Conservation (phyloP, 805 yeast species). For the Nakazawaea populi region DNA sequence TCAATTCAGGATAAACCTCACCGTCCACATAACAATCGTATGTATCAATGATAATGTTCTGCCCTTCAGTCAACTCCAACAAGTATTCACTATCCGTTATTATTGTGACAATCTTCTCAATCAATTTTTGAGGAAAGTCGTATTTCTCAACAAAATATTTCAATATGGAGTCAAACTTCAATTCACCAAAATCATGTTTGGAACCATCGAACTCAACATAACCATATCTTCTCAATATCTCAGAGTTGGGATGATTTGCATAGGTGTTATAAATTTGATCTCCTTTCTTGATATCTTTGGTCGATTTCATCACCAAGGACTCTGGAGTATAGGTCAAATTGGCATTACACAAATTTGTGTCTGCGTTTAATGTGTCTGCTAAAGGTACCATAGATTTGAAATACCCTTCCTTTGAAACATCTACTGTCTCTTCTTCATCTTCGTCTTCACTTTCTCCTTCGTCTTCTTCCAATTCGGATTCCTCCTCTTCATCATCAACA, state of each 20-base stretch:
- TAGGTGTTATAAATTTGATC: slow-evolving; percentile 85
- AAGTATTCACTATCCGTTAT: slow-evolving; percentile 28
- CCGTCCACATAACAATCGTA: slow-evolving; percentile 59
- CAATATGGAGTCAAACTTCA: slow-evolving; percentile 40
- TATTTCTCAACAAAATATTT: slow-evolving; percentile 26
- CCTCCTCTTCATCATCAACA: slow-evolving; percentile 19
- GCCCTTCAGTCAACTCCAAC: slow-evolving; percentile 24
- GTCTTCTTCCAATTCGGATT: slow-evolving; percentile 25
- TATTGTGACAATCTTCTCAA: slow-evolving; percentile 32
- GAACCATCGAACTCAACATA: slow-evolving; percentile 75
- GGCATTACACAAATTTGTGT: slow-evolving; percentile 73
- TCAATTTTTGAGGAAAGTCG: slow-evolving; percentile 18
- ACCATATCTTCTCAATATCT: slow-evolving; percentile 84
- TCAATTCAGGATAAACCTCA: slow-evolving; percentile 54
- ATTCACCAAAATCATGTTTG: slow-evolving; percentile 75
- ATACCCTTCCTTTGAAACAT: slow-evolving; percentile 33
- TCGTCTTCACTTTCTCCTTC: slow-evolving; percentile 16
- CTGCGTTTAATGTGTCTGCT: slow-evolving; percentile 89
- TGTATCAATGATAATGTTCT: slow-evolving; percentile 42
- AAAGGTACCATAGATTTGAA: slow-evolving; percentile 87
- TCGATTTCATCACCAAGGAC: slow-evolving; percentile 65
- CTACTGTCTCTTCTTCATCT: slow-evolving; percentile 23
- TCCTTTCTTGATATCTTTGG: slow-evolving; percentile 50
- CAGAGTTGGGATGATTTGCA: slow-evolving; percentile 90
- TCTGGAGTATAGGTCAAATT: slow-evolving; percentile 47